phyloP scores from a whole-genome alignment of 192 early-diverging fungal species.

The Phlyctochytrium planicorne region DNA sequence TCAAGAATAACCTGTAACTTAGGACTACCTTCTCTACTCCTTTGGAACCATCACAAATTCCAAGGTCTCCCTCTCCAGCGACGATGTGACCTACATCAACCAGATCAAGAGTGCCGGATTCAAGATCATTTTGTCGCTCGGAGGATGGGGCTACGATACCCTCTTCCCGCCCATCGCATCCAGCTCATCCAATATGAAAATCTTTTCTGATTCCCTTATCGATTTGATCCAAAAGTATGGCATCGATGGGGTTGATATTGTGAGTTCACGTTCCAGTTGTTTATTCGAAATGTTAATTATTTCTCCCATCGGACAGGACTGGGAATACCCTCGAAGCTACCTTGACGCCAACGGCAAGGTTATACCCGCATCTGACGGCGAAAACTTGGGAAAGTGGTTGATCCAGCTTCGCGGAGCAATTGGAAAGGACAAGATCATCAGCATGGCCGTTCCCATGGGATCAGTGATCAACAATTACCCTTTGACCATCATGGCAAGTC shows the following conservation, averaged over 20 bases:
- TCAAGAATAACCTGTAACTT: too few species aligned
- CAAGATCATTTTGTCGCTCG: conserved; percentile 10
- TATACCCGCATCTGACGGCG: conserved; percentile 9
- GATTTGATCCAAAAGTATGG: conserved; percentile 1
- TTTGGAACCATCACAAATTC: too few species aligned
- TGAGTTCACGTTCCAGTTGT: not conserved
- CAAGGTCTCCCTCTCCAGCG: not conserved
- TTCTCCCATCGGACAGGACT: not conserved
- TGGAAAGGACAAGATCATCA: too few species aligned
- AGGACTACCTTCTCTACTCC: too few species aligned
- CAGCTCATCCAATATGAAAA: not conserved
- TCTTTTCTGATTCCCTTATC: not conserved
- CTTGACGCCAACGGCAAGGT: conserved; percentile 3
- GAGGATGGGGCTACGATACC: conserved; percentile 1
- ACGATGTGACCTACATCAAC: not conserved
- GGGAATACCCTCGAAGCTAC: conserved; percentile 7
- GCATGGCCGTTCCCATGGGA: too few species aligned
- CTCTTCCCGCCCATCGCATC: not conserved
- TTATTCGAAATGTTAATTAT: not conserved
- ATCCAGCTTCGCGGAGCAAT: too few species aligned
- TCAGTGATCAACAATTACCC: too few species aligned
- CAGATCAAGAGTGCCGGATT: not conserved
- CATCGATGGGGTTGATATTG: conserved; percentile 6
- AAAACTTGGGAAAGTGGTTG: conserved; percentile 7
- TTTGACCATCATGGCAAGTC: too few species aligned